A percentile compares a stretch with the other conserved stretches of the same genome.
Evolutionary conservation across 2,329 filamentous ascomycete genomes (phyloP).

Genomic region (Pseudogymnoascus sp.): DNA sequence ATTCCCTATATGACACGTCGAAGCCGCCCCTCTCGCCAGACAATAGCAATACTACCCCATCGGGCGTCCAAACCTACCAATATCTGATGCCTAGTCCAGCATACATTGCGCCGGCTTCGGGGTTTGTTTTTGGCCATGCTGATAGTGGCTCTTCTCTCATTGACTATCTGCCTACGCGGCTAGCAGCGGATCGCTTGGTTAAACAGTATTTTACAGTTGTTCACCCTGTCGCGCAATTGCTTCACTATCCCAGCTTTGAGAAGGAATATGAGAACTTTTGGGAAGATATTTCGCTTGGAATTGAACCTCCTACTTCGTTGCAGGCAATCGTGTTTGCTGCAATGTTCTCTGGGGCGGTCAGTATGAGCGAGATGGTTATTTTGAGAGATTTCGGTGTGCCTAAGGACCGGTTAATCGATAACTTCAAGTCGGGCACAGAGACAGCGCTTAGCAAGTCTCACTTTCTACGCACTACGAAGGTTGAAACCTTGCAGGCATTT

Average conservation of each 20-base stretch:
- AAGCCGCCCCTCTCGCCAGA: not conserved
- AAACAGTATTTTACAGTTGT: conserved; percentile 62
- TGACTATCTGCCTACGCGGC: conserved; percentile 52
- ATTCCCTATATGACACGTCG: not conserved
- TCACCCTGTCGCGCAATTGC: conserved; percentile 59
- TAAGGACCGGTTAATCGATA: conserved; percentile 52
- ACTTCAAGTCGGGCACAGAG: conserved; percentile 60
- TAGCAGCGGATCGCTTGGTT: conserved; percentile 54
- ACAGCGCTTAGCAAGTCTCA: conserved; percentile 60
- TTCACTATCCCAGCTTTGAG: conserved; percentile 62
- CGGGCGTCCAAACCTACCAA: conserved; percentile 29
- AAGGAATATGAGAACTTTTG: conserved; percentile 59
- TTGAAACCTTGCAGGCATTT: conserved; percentile 71
- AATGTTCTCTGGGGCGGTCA: conserved; percentile 62
- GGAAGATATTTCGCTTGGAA: conserved; percentile 49
- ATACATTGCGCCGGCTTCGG: conserved; percentile 61
- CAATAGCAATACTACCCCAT: not conserved
- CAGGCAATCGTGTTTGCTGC: conserved; percentile 64
- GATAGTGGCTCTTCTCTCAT: conserved; percentile 44
- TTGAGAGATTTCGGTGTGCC: conserved; percentile 47
- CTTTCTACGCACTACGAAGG: conserved; percentile 61
- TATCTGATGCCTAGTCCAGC: conserved; percentile 58
- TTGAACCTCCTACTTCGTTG: conserved; percentile 55
- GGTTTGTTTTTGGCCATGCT: conserved; percentile 56
- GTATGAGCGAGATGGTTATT: conserved; percentile 50